Base-by-base conservation (phyloP, 2,329 filamentous ascomycete genomes). In the Aureobasidium vineae region DNA sequence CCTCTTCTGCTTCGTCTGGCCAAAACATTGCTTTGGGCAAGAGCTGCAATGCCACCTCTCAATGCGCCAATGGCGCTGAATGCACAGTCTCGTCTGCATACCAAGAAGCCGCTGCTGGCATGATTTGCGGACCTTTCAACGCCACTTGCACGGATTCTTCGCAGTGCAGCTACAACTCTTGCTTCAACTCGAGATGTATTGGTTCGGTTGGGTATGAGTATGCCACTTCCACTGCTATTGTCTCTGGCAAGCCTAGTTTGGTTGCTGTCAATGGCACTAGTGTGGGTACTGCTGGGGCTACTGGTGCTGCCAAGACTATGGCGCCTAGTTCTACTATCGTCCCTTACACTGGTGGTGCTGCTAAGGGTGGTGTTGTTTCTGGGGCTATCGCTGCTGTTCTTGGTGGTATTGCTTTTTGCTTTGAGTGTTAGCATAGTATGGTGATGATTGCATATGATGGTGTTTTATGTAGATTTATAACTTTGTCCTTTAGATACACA, bases 121-220 rank as follows among this genome's bases (percentile, higher is more conserved):
- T 28, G 31, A 31, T 63, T 3, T 72, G 71, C 47, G 71, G 71
- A 13, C 70, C 69, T 33, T 72, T 68, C 70, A 70, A 72, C 59
- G 71, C 71, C 23, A 68, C 54, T 2, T 73, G 71, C 67, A 66
- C 49, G 1, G 50, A 13, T 36, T 66, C 71, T 47, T 54, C 59
- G 43, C 71, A 73, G 36, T 73, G 71, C 45, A 71, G 70, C 11
- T 68, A 53, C 67, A 73, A 73, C 65, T 71, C 71, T 31, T 73
- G 71, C 70, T 68, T 70, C 60, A 66, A 70, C 15, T 68, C 68
- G 1, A 45, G 72, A 13, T 73, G 71, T 66, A 71, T 66, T n/a
- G 72, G 72, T 43, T 54, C 71, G 53, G 43, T 68, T 19, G 61
- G 47, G 2, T 45, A 21, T 19, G 61, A 31, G n/a, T 65, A 49